Evolutionary conservation across 352 stramenopile genomes (phyloP).

Genomic region (Peronosclerospora sorghi): DNA sequence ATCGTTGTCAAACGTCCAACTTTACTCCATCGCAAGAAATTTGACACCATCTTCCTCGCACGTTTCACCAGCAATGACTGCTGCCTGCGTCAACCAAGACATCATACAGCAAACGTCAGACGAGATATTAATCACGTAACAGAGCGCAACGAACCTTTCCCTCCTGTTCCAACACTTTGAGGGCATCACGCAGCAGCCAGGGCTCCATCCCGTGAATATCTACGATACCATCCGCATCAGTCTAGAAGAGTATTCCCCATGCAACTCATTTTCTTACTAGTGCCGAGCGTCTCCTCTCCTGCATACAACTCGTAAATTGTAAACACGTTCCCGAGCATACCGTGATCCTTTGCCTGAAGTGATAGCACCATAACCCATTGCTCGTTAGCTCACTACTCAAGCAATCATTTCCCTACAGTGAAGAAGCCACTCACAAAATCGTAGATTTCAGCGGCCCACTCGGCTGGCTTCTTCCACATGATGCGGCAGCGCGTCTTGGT

Average conservation of each 20-base stretch:
- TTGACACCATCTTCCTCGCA: slow-evolving; percentile 82
- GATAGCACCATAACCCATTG: slow-evolving; percentile 3
- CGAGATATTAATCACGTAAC: too few species aligned
- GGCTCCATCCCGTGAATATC: slow-evolving; percentile 76
- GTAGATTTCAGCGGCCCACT: slow-evolving; percentile 79
- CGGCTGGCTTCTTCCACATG: slow-evolving; percentile 77
- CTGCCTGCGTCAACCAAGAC: slow-evolving; percentile 24
- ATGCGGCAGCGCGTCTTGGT: slow-evolving; percentile 67
- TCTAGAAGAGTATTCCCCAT: too few species aligned
- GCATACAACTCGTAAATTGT: slow-evolving; percentile 81
- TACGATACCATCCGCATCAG: slow-evolving; percentile 4
- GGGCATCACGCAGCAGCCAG: slow-evolving; percentile 68
- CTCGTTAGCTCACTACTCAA: background rate
- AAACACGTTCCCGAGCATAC: slow-evolving; percentile 76
- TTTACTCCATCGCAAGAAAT: slow-evolving; percentile 58
- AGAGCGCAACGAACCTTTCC: slow-evolving; percentile 35
- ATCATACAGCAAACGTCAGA: background rate
- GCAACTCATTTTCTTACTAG: slow-evolving; percentile 26
- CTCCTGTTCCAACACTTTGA: slow-evolving; percentile 63
- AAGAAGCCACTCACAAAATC: slow-evolving; percentile 44
- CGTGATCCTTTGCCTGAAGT: slow-evolving; percentile 48
- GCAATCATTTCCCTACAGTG: slow-evolving; percentile 10
- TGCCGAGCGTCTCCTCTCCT: slow-evolving; percentile 67
- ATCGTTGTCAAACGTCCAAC: background rate
- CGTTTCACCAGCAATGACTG: slow-evolving; percentile 69